Evolutionary conservation across 2,329 filamentous ascomycete species (phyloP), one percentile per base, ranked within the genome.

Genomic region (Nigrospora sphaerica): DNA sequence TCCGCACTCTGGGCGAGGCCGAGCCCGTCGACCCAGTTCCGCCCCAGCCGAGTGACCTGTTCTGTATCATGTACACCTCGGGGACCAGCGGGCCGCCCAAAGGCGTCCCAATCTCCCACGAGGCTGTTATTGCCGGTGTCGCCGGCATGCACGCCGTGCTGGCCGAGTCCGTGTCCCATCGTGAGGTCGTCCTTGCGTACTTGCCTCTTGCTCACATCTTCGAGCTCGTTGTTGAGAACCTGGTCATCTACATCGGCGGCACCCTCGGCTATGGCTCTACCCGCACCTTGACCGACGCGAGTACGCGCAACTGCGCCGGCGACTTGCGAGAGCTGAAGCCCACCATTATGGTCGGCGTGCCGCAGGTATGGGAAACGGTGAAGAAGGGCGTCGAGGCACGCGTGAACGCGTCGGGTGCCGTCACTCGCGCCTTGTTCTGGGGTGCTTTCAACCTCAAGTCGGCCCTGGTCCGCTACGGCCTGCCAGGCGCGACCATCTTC

Each of bases 331-430:
- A 96, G 61, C 86, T 97, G 63, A 80, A 79, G 57, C 93, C 93
- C 1, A 95, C 90, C 2, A 79, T 96, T 62, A 79, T 98, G 63
- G 86, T 96, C 35, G 93, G 93, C 64, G 93, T 98, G 3, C 93
- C 93, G 2, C 91, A 95, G 48, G 86, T 98, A 32, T 98, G 92
- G 91, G 93, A 98, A 70, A 91, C 88, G 1, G 86, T 98, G 59
- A 92, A 90, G 74, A 98, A 98, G 75, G 93, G 93, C 46, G 87
- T 98, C 58, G 73, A 92, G 53, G 70, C 73, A 57, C 89, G 90
- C 67, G 83, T 97, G 49, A 85, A 87, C 61, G 72, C 77, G 48
- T 78, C 85, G 51, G 83, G 83, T 58, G 66, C 77, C n/a, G 48
- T 97, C 37, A 77, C 85, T 48, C 83, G 76, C 67, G 83, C 84